Conservation (phyloP, 2,329 filamentous ascomycete genomes). For the Colletotrichum falcatum region DNA sequence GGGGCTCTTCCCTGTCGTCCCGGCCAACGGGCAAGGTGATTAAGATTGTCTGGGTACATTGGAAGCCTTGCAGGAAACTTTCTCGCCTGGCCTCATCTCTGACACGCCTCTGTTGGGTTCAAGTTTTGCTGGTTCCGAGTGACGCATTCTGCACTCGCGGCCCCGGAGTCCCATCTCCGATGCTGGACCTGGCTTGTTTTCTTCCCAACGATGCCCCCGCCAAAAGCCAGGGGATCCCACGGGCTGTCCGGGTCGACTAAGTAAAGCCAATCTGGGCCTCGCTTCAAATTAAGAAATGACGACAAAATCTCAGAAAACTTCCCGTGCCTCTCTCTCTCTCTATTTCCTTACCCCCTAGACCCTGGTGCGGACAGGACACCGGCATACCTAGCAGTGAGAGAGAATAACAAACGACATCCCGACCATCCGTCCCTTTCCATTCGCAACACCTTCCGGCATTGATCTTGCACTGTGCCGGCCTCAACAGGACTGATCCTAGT, state of each 20-base stretch:
- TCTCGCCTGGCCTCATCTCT: conserved; percentile 1
- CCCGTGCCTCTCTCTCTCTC: neutral
- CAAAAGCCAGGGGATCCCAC: conserved; percentile 17
- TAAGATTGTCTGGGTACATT: conserved; percentile 37
- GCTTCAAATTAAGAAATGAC: neutral
- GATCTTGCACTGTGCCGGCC: too few species aligned
- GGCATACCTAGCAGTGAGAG: neutral
- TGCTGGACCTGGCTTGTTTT: conserved; percentile 18
- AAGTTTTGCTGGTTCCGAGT: conserved; percentile 24
- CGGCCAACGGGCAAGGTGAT: conserved; percentile 27
- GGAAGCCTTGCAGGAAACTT: conserved; percentile 30
- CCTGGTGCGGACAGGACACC: neutral
- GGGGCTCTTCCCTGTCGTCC: conserved; percentile 23
- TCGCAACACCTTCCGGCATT: neutral
- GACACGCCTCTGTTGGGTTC: neutral
- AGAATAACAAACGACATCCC: neutral
- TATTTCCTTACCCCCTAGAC: neutral
- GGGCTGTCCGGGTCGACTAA: conserved; percentile 23
- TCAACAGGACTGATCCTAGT: conserved; percentile 1
- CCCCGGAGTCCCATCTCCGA: conserved; percentile 22
- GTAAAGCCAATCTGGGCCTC: conserved; percentile 15
- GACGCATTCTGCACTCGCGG: conserved; percentile 20
- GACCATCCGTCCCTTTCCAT: neutral
- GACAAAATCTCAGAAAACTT: neutral
- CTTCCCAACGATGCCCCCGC: conserved; percentile 10